Percentiles rank a stretch among this genome's conserved stretches.
Evolutionary conservation across 768 basidiomycete species (phyloP).

Genomic region (Mycena indigotica): DNA sequence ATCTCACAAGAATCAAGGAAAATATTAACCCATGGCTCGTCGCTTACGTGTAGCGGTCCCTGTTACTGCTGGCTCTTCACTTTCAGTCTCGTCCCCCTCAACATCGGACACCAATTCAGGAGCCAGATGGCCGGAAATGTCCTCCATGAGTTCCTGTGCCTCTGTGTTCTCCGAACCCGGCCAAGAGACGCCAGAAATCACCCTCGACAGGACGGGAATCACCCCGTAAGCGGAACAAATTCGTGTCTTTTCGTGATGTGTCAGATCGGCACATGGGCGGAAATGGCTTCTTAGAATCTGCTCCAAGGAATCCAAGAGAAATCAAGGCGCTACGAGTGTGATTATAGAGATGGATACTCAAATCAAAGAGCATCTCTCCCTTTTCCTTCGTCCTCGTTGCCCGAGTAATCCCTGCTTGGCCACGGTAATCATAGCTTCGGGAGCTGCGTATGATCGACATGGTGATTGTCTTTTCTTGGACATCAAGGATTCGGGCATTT

Average conservation of each 20-base stretch:
- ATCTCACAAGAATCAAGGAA: neutral
- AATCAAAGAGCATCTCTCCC: constrained; percentile 1
- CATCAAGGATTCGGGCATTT: neutral
- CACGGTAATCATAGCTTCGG: constrained; percentile 2
- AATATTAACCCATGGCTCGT: too few relatives aligned
- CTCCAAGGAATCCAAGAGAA: neutral
- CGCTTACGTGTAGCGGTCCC: too few relatives aligned
- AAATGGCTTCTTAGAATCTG: neutral
- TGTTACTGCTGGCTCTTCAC: too few relatives aligned
- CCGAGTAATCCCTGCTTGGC: constrained; percentile 10
- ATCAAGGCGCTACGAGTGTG: neutral
- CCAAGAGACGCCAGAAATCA: neutral
- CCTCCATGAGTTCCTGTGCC: neutral
- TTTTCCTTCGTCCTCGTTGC: neutral
- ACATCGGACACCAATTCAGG: neutral
- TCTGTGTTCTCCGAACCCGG: too few relatives aligned
- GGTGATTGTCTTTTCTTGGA: constrained; percentile 1
- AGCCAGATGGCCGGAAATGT: neutral
- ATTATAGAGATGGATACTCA: constrained; percentile 13
- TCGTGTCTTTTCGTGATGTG: neutral
- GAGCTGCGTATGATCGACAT: constrained; percentile 6
- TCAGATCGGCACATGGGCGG: neutral
- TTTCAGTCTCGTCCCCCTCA: neutral
- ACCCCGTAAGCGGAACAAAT: neutral
- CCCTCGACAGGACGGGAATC: neutral